phyloP scores from a whole-genome alignment of 129 eudicot genomes.

The Helianthus annuus region DNA sequence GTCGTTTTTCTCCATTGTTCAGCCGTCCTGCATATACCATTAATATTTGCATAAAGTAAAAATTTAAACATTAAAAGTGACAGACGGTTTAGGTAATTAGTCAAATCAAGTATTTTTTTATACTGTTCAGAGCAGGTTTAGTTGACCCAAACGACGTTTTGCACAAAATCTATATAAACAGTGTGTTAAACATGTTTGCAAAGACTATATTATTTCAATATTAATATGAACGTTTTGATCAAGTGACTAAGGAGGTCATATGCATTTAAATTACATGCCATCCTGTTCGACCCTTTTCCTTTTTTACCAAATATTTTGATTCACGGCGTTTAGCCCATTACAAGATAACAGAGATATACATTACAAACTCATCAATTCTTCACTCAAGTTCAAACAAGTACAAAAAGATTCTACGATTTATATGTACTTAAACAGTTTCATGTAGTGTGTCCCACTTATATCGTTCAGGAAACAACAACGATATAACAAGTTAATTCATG shows the following conservation, averaged over 20 bases:
- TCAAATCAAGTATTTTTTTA: background rate
- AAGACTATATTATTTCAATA: background rate
- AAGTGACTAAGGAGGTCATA: background rate
- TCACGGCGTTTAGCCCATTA: background rate
- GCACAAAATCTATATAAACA: background rate
- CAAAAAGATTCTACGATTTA: background rate
- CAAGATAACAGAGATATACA: background rate
- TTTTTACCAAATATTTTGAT: background rate
- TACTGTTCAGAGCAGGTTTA: background rate
- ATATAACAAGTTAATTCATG: background rate
- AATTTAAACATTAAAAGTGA: background rate
- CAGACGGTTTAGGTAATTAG: background rate
- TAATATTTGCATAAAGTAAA: background rate
- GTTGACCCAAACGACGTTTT: background rate
- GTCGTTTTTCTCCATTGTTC: slow-evolving; percentile 64
- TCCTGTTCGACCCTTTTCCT: background rate
- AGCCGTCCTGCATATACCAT: slow-evolving; percentile 33
- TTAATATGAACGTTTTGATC: background rate
- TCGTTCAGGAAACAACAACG: background rate
- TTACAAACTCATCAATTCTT: background rate
- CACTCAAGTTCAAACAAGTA: background rate
- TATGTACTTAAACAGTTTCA: background rate
- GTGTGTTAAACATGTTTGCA: background rate
- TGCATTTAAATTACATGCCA: background rate
- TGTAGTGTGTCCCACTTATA: background rate